Evolutionary conservation across 2,329 filamentous ascomycete genomes (phyloP), one percentile per base, ranked within the genome.

Genomic region (Claviceps sp.): DNA sequence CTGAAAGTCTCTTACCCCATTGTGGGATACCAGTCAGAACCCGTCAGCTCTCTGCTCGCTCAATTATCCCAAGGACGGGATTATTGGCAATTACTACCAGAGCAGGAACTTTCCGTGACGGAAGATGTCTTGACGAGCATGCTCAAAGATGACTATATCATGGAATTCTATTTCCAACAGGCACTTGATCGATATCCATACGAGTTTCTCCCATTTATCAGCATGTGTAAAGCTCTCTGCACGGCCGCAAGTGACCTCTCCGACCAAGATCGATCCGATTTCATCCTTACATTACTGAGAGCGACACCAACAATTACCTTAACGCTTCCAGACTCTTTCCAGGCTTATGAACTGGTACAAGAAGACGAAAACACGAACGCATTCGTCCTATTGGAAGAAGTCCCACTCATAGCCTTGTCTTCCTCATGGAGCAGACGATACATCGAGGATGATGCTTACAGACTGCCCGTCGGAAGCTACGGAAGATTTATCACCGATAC

Each of bases 341-440:
- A 77, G 43, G 79, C 78, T 38, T 96, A 94, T 59, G 79, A 84
- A 55, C 80, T 90, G 13, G 82, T 85, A 41, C 82, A 86, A 50
- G 90, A 96, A 67, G 88, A 95, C 57, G 87, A 93, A 54, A 90
- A 93, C 58, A 81, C 80, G 26, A 93, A 94, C 59, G 81, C 80
- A 18, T 86, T 96, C 54, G 75, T 79, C 54, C 76, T 96, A 4
- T 71, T 75, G 1, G 72, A 76, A 45, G 75, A 82, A 49, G 69
- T 90, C 7, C 73, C 81, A 1, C 73, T 90, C 2, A 85, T 91
- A 55, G 68, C 67, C 4, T 63, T 73, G 55, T 63, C 70, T 49
- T 63, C 74, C 53, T 68, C 66, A 16, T 72, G 74, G 60, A 72
- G 70, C 53, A 67, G 71, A 54, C 62, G 70, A 36, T 63, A 68